phyloP scores from a whole-genome alignment of 352 stramenopile genomes.

The Phytophthora meadii region DNA sequence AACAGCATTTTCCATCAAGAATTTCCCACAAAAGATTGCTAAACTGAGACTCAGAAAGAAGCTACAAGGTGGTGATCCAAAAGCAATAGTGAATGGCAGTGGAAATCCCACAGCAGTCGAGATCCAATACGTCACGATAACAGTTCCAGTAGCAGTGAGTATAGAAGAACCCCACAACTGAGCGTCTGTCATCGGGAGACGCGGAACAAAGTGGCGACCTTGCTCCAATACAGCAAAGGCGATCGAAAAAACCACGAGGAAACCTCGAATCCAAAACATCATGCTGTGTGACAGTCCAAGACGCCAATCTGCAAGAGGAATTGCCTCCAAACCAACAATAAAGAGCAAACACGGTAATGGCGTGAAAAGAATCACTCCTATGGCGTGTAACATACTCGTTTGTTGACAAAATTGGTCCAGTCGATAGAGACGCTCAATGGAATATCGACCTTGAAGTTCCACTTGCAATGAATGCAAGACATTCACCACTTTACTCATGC shows the following conservation, averaged over 20 bases:
- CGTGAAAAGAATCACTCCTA: constrained; percentile 11
- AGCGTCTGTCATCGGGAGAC: constrained; percentile 5
- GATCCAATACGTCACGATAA: constrained; percentile 7
- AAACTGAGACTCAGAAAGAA: constrained; percentile 14
- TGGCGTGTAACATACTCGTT: constrained; percentile 1
- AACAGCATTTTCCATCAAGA: constrained; percentile 10
- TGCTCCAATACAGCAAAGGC: constrained; percentile 27
- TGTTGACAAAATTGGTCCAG: constrained; percentile 18
- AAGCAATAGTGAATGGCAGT: constrained; percentile 38
- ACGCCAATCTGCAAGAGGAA: constrained; percentile 28
- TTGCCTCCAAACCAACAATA: constrained; percentile 21
- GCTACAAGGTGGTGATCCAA: constrained; percentile 7
- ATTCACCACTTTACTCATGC: neutral
- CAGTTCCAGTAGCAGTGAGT: constrained; percentile 14
- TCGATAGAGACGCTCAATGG: constrained; percentile 22
- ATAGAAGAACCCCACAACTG: constrained; percentile 19
- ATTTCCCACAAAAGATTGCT: constrained; percentile 8
- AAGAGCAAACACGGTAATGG: constrained; percentile 24
- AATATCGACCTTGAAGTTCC: constrained; percentile 38
- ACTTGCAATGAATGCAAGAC: constrained; percentile 24
- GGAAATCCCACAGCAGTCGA: constrained; percentile 31
- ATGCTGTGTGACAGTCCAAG: constrained; percentile 19
- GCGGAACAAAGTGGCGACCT: constrained; percentile 24
- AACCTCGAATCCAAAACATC: constrained; percentile 29
- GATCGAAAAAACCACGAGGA: constrained; percentile 26